Evolutionary conservation across 495 filamentous ascomycete species (phyloP).

Genomic region (Talaromyces proteolyticus): DNA sequence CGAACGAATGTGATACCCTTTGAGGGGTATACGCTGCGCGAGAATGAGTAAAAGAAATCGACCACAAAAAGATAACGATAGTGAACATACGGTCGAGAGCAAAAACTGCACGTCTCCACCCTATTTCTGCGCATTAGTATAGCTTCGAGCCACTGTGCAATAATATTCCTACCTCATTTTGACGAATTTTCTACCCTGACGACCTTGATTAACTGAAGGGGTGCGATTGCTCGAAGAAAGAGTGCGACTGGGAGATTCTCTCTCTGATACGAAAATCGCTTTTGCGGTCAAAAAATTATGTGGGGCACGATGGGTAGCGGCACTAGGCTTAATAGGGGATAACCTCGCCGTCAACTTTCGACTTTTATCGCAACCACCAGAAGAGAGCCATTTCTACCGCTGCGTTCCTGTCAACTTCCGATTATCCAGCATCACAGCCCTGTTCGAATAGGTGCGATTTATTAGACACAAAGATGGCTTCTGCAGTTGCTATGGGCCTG

Average conservation of each 20-base stretch:
- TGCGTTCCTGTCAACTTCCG: neutral
- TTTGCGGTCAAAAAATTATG: neutral
- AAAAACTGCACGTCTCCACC: conserved; percentile 91
- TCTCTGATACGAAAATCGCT: neutral
- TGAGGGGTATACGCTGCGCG: conserved; percentile 56
- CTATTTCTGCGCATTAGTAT: conserved; percentile 20
- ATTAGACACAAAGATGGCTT: conserved; percentile 53
- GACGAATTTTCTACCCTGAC: neutral
- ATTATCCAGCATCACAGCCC: neutral
- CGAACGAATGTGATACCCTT: conserved; percentile 86
- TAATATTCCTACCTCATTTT: conserved; percentile 1
- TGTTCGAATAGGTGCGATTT: too few species aligned
- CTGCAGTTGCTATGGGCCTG: conserved; percentile 67
- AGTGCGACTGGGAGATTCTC: too few species aligned
- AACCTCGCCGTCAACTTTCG: neutral
- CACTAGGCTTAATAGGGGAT: neutral
- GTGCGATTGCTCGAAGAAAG: neutral
- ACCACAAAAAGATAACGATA: neutral
- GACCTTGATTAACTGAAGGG: neutral
- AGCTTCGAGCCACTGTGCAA: neutral
- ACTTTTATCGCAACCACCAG: neutral
- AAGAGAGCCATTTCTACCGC: too few species aligned
- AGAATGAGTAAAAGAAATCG: neutral
- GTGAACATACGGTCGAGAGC: conserved; percentile 43
- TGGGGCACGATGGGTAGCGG: neutral